Base-by-base conservation (phyloP, 2,329 filamentous ascomycete species). In the Cladophialophora psammophila region DNA sequence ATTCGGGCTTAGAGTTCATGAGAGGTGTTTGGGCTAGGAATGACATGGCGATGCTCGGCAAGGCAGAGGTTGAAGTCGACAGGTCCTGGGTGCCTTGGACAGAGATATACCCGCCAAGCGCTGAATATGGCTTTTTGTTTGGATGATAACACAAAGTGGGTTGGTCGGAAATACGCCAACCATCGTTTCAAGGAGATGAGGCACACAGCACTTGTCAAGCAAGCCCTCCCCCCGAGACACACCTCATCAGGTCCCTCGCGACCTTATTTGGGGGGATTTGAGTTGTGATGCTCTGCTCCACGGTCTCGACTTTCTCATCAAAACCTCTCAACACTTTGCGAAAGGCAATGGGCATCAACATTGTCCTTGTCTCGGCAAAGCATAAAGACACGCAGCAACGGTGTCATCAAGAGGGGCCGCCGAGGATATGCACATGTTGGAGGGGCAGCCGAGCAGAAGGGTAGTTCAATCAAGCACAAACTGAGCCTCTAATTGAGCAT, bases 1-100 rank as follows among this genome's bases (percentile, higher is more conserved):
- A 68, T 35, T 68, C 68, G 8, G 65, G 56, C 5, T 12, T 68
- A 20, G 63, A 66, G 40, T 70, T 70, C 31, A 61, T 70, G 65
- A 55, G 57, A 15, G 42, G 60, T 32, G 65, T 70, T 26, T 70
- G 68, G 68, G 56, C 60, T 10, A 64, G 52, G 36, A 68, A 68
- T 36, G 66, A 68, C 36, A 13, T n/a, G 36, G 34, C 26, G 3
- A 12, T 31, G 18, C 18, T 26, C 10, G 18, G n/a, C 12, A 10
- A 26, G 13, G 20, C 34, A 6, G 48, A 63, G 35, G 52, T 48
- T 10, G 60, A n/a, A 36, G 36, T 15, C 8, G n/a, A 45, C 18
- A 26, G 2, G 10, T 1, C 31, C 5, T 55, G 38, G 26, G 20
- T 63, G 10, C 52, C 64, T 12, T 66, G 64, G 64, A 66, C 64